These are phyloP conservation scores for Pyrus hybrid DNA, from an alignment of 331 rosid species.

Conservation along the genomic window DNA sequence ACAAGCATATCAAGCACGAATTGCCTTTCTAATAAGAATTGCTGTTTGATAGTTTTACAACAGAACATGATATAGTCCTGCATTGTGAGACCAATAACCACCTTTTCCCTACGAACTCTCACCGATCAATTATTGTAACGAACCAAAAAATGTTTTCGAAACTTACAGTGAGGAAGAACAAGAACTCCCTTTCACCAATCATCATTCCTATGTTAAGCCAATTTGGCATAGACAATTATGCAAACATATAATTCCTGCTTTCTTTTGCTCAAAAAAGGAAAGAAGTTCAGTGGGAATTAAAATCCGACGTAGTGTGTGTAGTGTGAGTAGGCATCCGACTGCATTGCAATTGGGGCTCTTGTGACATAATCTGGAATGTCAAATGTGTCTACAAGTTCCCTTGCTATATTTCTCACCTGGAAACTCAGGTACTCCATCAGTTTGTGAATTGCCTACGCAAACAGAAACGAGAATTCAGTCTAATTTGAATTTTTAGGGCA, in stretches of 20 bases:
- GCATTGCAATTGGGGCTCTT: conserved; percentile 85
- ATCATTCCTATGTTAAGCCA: not conserved
- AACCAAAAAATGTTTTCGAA: not conserved
- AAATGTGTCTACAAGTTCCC: conserved; percentile 75
- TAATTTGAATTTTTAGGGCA: not conserved
- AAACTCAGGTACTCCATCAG: conserved; percentile 74
- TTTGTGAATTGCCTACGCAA: conserved; percentile 81
- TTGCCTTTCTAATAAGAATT: not conserved
- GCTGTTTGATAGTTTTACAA: not conserved
- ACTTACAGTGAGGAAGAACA: not conserved
- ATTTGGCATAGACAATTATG: not conserved
- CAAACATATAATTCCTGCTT: not conserved
- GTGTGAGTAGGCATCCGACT: conserved; percentile 74
- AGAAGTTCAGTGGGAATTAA: conserved; percentile 7
- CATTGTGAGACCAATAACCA: no score
- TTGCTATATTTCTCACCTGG: conserved; percentile 80
- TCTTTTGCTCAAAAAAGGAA: not conserved
- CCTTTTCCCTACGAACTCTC: not conserved
- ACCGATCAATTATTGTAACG: not conserved
- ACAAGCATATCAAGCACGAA: not conserved
- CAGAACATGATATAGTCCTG: not conserved
- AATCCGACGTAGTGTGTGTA: conserved; percentile 75
- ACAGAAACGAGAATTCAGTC: conserved; percentile 1
- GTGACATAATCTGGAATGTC: conserved; percentile 77
- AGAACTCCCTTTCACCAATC: not conserved